phyloP scores from a whole-genome alignment of 2,329 filamentous ascomycete genomes.

The Arthrobotrys conoides region DNA sequence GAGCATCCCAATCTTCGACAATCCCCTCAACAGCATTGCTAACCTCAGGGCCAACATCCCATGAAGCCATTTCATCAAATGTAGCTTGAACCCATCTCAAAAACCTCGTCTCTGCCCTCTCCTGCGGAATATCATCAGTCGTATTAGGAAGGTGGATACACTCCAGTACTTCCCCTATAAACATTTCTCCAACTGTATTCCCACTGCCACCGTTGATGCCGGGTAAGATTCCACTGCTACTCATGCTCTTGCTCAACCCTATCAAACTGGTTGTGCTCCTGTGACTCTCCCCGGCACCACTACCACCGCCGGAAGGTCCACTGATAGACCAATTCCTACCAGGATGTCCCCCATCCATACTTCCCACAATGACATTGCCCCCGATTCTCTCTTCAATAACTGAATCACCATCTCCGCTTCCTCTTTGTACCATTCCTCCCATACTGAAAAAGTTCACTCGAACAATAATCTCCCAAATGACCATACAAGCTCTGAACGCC shows the following conservation, averaged over 20 bases:
- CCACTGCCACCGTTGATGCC: slow-evolving; percentile 40
- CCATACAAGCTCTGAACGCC: slow-evolving; percentile 64
- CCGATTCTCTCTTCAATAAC: slow-evolving; percentile 43
- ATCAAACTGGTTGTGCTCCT: slow-evolving; percentile 36
- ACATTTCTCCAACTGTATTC: slow-evolving; percentile 61
- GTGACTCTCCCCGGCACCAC: background rate
- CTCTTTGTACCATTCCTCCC: slow-evolving; percentile 28
- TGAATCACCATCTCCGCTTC: slow-evolving; percentile 23
- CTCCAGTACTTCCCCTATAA: slow-evolving; percentile 62
- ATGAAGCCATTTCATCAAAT: slow-evolving; percentile 64
- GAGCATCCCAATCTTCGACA: slow-evolving; percentile 52
- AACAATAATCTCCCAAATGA: slow-evolving; percentile 64
- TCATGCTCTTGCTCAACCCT: slow-evolving; percentile 52
- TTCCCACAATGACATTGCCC: slow-evolving; percentile 46
- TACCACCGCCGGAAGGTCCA: slow-evolving; percentile 16
- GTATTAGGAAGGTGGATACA: slow-evolving; percentile 60
- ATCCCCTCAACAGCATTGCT: slow-evolving; percentile 54
- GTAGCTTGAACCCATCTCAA: slow-evolving; percentile 63
- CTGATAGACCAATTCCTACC: slow-evolving; percentile 52
- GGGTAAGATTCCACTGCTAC: slow-evolving; percentile 34
- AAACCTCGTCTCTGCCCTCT: slow-evolving; percentile 64
- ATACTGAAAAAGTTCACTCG: slow-evolving; percentile 61
- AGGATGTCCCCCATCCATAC: slow-evolving; percentile 34
- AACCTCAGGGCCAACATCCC: slow-evolving; percentile 63
- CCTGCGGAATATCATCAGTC: slow-evolving; percentile 61